Evolutionary conservation across 2,329 filamentous ascomycete species (phyloP).

Genomic region (Coniella vitis): DNA sequence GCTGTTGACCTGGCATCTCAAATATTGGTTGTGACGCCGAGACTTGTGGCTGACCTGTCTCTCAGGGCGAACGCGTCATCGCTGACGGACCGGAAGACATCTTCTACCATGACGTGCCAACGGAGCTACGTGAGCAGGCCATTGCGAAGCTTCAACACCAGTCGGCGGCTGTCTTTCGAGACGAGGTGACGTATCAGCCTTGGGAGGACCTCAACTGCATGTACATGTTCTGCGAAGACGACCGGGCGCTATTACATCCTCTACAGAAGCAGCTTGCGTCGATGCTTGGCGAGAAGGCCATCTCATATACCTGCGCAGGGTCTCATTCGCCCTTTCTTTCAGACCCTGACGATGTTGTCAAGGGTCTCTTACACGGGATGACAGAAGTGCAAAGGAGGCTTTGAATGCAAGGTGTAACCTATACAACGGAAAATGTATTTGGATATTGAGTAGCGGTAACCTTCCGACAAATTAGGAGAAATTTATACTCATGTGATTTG

Average conservation of each 20-base stretch:
- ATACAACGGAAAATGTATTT: too few species aligned
- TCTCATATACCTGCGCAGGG: slow-evolving; percentile 9
- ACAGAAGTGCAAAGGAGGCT: slow-evolving; percentile 10
- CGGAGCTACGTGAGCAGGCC: slow-evolving; percentile 11
- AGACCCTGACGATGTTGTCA: slow-evolving; percentile 12
- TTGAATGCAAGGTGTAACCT: too few species aligned
- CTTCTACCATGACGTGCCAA: slow-evolving; percentile 19
- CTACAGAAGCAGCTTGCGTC: slow-evolving; percentile 14
- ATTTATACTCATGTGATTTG: too few species aligned
- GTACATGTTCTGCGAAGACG: slow-evolving; percentile 19
- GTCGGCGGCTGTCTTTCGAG: slow-evolving; percentile 17
- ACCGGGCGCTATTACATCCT: slow-evolving; percentile 13
- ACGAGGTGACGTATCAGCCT: slow-evolving; percentile 18
- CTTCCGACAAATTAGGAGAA: too few species aligned
- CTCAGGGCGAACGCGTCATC: slow-evolving; percentile 14
- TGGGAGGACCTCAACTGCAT: slow-evolving; percentile 19
- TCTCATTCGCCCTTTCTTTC: slow-evolving; percentile 19
- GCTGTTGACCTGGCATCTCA: too few species aligned
- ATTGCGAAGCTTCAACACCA: slow-evolving; percentile 17
- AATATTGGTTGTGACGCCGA: background rate
- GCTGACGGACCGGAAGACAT: slow-evolving; percentile 13
- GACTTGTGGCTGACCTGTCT: background rate
- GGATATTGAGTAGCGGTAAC: too few species aligned
- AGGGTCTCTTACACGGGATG: slow-evolving; percentile 9
- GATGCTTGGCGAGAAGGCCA: slow-evolving; percentile 10